phyloP scores from a whole-genome alignment of 2,329 filamentous ascomycete species.

The Zymoseptoria ardabiliae region DNA sequence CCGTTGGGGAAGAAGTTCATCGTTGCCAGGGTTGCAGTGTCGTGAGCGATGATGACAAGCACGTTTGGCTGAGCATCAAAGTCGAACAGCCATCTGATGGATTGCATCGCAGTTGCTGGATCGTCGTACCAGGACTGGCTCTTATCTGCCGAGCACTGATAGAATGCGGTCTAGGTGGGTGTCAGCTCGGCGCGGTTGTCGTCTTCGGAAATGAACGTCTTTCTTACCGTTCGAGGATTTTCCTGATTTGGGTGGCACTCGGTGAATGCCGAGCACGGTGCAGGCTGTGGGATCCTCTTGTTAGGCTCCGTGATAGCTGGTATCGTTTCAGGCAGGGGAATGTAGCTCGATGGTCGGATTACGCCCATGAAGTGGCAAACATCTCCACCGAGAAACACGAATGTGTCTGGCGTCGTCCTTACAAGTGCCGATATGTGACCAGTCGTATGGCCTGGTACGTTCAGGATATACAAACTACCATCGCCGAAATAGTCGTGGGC shows the following conservation, averaged over 20 bases:
- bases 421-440: constrained; percentile 20
- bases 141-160: constrained; percentile 11
- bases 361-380: constrained; percentile 19
- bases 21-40: constrained; percentile 12
- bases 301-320: constrained; percentile 12
- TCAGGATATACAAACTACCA: constrained; percentile 37
- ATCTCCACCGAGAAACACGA: constrained; percentile 21
- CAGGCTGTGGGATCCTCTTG: constrained; percentile 10
- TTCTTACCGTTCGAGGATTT: constrained; percentile 4
- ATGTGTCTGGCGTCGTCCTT: constrained; percentile 17
- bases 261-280: constrained; percentile 17
- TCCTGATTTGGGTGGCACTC: constrained; percentile 13
- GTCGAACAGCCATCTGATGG: constrained; percentile 12
- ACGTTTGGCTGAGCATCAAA: constrained; percentile 21
- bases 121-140: constrained; percentile 16
- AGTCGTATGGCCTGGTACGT: constrained; percentile 22
- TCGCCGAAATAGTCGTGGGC: constrained; percentile 39
- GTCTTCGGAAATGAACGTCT: neutral
- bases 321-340: constrained; percentile 15
- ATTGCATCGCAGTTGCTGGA: constrained; percentile 13
- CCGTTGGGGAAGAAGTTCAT: constrained; percentile 17
- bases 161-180: constrained; percentile 8
- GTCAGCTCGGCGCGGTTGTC: neutral
- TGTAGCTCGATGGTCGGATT: constrained; percentile 13
- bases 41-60: constrained; percentile 19